Conservation (phyloP, 164 flowering plant species). For the Sextonia rubra region DNA sequence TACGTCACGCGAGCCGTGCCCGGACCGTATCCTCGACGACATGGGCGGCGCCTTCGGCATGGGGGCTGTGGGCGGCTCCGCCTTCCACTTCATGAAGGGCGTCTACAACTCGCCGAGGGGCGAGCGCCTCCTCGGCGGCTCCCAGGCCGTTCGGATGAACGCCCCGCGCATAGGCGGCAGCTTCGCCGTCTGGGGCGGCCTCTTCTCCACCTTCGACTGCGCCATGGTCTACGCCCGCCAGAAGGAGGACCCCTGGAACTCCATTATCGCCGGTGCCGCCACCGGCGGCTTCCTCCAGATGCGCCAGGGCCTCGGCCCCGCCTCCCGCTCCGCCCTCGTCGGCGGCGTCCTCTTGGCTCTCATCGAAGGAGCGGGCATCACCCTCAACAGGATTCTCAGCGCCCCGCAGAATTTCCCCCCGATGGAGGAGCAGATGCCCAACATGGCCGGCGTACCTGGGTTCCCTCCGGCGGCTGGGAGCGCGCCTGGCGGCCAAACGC, state of each 20-base stretch:
- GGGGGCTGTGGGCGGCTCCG: conserved; percentile 92
- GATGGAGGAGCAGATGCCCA: conserved; percentile 43
- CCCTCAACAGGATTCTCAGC: conserved; percentile 47
- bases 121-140: conserved; percentile 59
- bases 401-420: conserved; percentile 44
- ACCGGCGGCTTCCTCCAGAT: conserved; percentile 86
- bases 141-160: conserved; percentile 77
- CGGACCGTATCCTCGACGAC: conserved; percentile 85
- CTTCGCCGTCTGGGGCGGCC: conserved; percentile 93
- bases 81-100: conserved; percentile 78
- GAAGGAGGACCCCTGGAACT: conserved; percentile 98
- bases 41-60: conserved; percentile 88
- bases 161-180: conserved; percentile 85
- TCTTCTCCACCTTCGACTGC: conserved; percentile 80
- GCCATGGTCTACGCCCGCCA: conserved; percentile 75
- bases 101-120: conserved; percentile 68
- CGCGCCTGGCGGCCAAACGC: not conserved
- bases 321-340: conserved; percentile 54
- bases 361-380: conserved; percentile 85
- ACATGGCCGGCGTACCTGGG: conserved; percentile 24
- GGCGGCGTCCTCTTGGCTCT: conserved; percentile 79
- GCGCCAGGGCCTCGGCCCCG: conserved; percentile 67
- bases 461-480: conserved; percentile 25
- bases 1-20: conserved; percentile 82
- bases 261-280: conserved; percentile 86